A percentile compares a stretch with the other conserved stretches of the same genome.
These are phyloP conservation scores for Mycena capillaripes DNA, from an alignment of 768 basidiomycete genomes.

Conservation along the genomic window DNA sequence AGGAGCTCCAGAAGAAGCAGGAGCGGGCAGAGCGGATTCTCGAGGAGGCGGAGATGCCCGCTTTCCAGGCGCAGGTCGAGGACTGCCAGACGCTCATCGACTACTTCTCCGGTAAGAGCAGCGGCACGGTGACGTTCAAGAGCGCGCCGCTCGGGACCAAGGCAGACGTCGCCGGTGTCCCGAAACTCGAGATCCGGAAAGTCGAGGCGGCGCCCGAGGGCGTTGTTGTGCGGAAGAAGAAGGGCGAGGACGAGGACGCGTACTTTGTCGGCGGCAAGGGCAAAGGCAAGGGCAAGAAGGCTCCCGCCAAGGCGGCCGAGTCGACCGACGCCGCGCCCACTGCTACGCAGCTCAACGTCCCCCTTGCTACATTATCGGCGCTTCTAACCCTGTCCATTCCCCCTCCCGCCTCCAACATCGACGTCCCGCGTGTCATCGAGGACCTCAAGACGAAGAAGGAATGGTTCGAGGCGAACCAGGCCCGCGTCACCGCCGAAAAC, in stretches of 20 bases:
- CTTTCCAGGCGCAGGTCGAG: conserved; percentile 94
- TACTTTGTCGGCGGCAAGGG: conserved; percentile 85
- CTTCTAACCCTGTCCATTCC: conserved; percentile 91
- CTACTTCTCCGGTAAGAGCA: conserved; percentile 79
- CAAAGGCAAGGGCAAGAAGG: conserved; percentile 75
- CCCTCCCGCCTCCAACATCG: conserved; percentile 81
- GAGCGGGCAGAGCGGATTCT: conserved; percentile 85
- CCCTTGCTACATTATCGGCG: conserved; percentile 89
- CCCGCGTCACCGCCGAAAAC: conserved; percentile 82
- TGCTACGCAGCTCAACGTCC: conserved; percentile 71
- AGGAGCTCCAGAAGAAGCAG: conserved; percentile 84
- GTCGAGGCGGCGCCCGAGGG: conserved; percentile 83
- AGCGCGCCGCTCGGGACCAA: conserved; percentile 54
- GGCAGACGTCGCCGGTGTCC: conserved; percentile 71
- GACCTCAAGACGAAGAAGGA: conserved; percentile 95
- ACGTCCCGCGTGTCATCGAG: conserved; percentile 87
- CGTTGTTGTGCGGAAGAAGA: conserved; percentile 89
- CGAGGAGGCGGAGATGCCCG: conserved; percentile 92
- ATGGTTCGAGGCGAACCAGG: conserved; percentile 96
- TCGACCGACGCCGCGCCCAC: conserved; percentile 49
- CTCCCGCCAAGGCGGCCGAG: conserved; percentile 55
- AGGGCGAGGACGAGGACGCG: conserved; percentile 85
- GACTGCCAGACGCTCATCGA: conserved; percentile 96
- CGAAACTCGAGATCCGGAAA: conserved; percentile 87
- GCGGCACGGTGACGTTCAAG: conserved; percentile 59